Evolutionary conservation across 306 rosid genomes (phyloP).

Genomic region (Acacia melanoxylon): DNA sequence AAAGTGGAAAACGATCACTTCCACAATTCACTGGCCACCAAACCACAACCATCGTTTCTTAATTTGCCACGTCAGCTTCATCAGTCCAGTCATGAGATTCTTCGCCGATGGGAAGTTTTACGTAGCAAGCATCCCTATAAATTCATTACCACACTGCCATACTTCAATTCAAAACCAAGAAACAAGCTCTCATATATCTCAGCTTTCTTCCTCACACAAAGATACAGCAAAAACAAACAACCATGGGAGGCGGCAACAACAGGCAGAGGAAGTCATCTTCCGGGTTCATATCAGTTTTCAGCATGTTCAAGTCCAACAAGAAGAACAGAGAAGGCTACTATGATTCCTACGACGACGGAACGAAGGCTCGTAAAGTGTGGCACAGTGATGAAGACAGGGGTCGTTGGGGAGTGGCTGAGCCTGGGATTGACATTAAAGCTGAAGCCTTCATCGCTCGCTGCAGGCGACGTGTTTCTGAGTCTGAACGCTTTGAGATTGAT

Average conservation of each 20-base stretch:
- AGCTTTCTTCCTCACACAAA: neutral
- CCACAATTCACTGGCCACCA: neutral
- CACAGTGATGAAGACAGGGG: conserved; percentile 60
- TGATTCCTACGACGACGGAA: conserved; percentile 12
- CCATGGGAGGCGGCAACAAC: neutral
- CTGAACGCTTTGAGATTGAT: conserved; percentile 32
- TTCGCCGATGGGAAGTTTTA: neutral
- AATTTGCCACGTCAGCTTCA: neutral
- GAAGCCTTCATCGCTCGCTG: conserved; percentile 42
- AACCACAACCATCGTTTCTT: neutral
- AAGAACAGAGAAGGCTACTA: conserved; percentile 24
- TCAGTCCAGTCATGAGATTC: conserved; percentile 17
- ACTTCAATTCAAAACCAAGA: neutral
- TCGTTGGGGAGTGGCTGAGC: conserved; percentile 55
- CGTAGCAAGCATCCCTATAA: conserved; percentile 23
- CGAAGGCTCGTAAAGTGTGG: conserved; percentile 36
- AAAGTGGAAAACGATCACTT: neutral
- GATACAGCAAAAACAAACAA: neutral
- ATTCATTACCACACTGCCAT: conserved; percentile 15
- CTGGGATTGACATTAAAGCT: conserved; percentile 58
- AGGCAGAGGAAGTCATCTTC: conserved; percentile 39
- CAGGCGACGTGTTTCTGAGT: conserved; percentile 34
- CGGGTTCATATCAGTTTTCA: conserved; percentile 36
- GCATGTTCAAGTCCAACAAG: conserved; percentile 43
- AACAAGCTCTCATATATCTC: neutral